Evolutionary conservation across 2,329 filamentous ascomycete species (phyloP), one percentile per base, ranked within the genome.

Genomic region (Arthrobotrys sinensis): DNA sequence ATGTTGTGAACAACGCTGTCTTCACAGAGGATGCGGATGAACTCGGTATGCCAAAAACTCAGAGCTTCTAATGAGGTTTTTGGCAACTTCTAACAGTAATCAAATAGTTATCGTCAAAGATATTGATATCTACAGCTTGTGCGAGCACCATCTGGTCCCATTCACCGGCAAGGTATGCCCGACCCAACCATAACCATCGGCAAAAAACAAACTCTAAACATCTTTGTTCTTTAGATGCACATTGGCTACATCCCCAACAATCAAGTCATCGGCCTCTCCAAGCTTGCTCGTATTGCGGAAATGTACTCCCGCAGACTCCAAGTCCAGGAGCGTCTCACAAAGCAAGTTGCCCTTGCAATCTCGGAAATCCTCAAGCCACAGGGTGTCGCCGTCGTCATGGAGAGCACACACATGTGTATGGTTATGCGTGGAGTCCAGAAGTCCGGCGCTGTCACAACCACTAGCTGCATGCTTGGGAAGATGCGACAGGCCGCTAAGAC

Each of bases 361-460:
- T 94, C 94, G 83, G 94, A 98, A 83, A 91, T 98, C 11, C 88
- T 99, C 57, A 92, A 96, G 84, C 96, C 96, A 1, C 93, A 96
- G 83, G 96, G 96, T 55, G 95, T 99, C 1, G 95, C 93, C 19
- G 96, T 99, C 1, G 95, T 99, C 76, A 97, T 99, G 91, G 96
- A 99, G 83, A 96, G 93, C 12, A 94, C 90, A 83, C 96, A 99
- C 85, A 87, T 98, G 55, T 99, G 96, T 87, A 99, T 98, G 95
- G 94, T 97, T 14, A 98, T 97, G 94, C 90, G 96, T 55, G 96
- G 96, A n/a, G 95, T 99, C 8, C 90, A 97, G 84, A 97, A 99
- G 87, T 94, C 93, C 0, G 89, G 88, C 46, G 91, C 92, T 63
- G 92, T 89, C 16, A 98, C 96, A 5, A 96, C 96, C 43, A 99